These are phyloP conservation scores for Chaetomium olivaceum DNA, from an alignment of 2,329 filamentous ascomycete genomes.

Conservation along the genomic window DNA sequence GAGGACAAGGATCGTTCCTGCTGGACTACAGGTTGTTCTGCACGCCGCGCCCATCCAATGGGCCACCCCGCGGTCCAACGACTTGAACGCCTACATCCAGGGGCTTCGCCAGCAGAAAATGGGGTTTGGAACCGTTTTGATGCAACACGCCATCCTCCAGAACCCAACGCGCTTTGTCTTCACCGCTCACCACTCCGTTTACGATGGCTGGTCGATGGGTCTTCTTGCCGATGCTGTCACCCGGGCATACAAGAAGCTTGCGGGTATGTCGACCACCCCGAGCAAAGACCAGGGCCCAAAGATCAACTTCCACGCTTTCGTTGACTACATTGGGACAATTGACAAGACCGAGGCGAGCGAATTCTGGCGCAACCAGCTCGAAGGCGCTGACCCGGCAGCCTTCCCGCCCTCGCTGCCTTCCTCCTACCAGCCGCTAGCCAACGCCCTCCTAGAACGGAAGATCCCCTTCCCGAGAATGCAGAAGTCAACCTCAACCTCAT, in stretches of 20 bases:
- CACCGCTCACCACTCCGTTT: slow-evolving; percentile 26
- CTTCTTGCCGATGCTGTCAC: slow-evolving; percentile 18
- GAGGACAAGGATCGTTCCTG: slow-evolving; percentile 18
- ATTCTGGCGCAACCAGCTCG: slow-evolving; percentile 20
- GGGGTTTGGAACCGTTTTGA: slow-evolving; percentile 21
- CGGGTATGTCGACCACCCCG: not conserved
- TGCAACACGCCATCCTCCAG: slow-evolving; percentile 16
- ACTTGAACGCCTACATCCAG: slow-evolving; percentile 6
- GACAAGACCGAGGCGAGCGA: slow-evolving; percentile 6
- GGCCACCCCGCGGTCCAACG: slow-evolving; percentile 4
- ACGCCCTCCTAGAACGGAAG: not conserved
- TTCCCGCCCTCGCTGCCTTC: slow-evolving; percentile 15
- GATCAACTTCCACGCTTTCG: slow-evolving; percentile 22
- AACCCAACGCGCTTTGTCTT: slow-evolving; percentile 20
- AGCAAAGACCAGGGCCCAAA: not conserved
- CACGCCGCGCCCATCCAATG: slow-evolving; percentile 10
- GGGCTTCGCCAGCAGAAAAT: slow-evolving; percentile 12
- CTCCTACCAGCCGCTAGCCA: slow-evolving; percentile 19
- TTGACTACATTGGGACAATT: slow-evolving; percentile 16
- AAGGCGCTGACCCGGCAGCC: slow-evolving; percentile 8
- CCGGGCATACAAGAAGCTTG: slow-evolving; percentile 5
- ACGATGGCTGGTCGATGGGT: slow-evolving; percentile 28
- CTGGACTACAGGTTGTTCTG: slow-evolving; percentile 13
- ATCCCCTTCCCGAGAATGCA: not conserved
- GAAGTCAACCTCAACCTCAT: slow-evolving; percentile 14